A percentile compares a stretch with the other conserved stretches of the same genome.
Conservation (phyloP, 257 asterid genomes). For the Perilla frutescens region DNA sequence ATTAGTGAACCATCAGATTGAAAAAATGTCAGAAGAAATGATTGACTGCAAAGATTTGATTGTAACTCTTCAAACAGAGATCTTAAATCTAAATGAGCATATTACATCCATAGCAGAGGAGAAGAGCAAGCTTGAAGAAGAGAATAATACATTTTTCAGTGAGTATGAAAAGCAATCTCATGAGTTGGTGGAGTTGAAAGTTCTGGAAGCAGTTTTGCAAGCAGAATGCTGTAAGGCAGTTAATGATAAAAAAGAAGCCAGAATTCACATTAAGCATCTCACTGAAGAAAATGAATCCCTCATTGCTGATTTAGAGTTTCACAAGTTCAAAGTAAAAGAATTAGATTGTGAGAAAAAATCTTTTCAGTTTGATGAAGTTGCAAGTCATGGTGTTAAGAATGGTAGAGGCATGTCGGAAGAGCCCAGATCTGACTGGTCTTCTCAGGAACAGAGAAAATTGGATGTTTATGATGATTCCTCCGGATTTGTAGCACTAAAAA, state of each 20-base stretch:
- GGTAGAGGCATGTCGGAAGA: constrained; percentile 37
- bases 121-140: constrained; percentile 61
- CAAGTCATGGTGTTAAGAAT: constrained; percentile 38
- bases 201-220: constrained; percentile 53
- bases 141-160: constrained; percentile 46
- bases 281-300: constrained; percentile 61
- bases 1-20: constrained; percentile 48
- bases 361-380: constrained; percentile 46
- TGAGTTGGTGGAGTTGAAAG: constrained; percentile 54
- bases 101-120: constrained; percentile 53
- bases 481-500: constrained; percentile 56
- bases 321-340: constrained; percentile 49
- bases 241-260: constrained; percentile 64
- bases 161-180: constrained; percentile 57
- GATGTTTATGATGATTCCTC: constrained; percentile 44
- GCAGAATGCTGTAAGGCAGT: constrained; percentile 55
- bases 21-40: constrained; percentile 57
- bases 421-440: constrained; percentile 36
- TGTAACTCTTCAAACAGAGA: constrained; percentile 61
- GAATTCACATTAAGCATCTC: constrained; percentile 51
- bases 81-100: constrained; percentile 48
- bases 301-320: constrained; percentile 56
- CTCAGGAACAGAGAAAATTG: constrained; percentile 41
- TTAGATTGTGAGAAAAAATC: constrained; percentile 40
- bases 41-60: constrained; percentile 48